Percentiles rank a stretch among this genome's conserved stretches.
Conservation (phyloP, 23 red algal species). For the Gracilaria caudata region DNA sequence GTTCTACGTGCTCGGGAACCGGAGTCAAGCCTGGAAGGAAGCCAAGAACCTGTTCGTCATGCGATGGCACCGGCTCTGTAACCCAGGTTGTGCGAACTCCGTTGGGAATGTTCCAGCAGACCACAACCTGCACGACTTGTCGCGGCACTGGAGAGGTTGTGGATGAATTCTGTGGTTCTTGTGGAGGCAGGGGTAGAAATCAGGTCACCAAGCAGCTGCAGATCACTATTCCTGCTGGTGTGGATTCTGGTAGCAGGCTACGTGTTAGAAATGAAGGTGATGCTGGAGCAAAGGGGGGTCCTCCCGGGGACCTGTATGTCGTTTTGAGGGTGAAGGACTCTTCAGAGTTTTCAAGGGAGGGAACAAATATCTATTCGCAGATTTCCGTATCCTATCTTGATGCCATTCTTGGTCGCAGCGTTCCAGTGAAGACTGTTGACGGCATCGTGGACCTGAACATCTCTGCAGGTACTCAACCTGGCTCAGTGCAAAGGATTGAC, state of each 20-base stretch:
- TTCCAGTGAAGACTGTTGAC: conserved; percentile 90
- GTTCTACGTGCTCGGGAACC: conserved; percentile 82
- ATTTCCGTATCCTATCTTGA: conserved; percentile 90
- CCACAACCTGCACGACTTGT: conserved; percentile 79
- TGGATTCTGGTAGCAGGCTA: conserved; percentile 93
- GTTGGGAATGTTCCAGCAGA: conserved; percentile 94
- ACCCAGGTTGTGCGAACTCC: conserved; percentile 98
- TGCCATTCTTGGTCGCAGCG: conserved; percentile 87
- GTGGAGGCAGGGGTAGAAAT: conserved; percentile 85
- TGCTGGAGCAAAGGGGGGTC: conserved; percentile 87
- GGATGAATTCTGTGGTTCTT: conserved; percentile 92
- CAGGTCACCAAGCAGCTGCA: conserved; percentile 93
- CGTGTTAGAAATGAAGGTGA: conserved; percentile 95
- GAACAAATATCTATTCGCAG: conserved; percentile 80
- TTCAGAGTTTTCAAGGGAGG: conserved; percentile 82
- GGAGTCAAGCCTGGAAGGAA: conserved; percentile 82
- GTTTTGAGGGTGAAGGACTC: conserved; percentile 80
- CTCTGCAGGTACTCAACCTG: conserved; percentile 89
- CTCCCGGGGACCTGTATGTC: conserved; percentile 94
- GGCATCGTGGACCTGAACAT: conserved; percentile 73
- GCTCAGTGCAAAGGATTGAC: conserved; percentile 79
- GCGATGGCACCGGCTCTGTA: conserved; percentile 88
- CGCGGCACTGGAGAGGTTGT: conserved; percentile 88
- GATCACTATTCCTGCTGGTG: conserved; percentile 94
- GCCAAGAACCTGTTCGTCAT: conserved; percentile 72